A percentile compares a stretch with the other conserved stretches of the same genome.
Conservation (phyloP, 441 rosid genomes). For the Erodium moschatum region DNA sequence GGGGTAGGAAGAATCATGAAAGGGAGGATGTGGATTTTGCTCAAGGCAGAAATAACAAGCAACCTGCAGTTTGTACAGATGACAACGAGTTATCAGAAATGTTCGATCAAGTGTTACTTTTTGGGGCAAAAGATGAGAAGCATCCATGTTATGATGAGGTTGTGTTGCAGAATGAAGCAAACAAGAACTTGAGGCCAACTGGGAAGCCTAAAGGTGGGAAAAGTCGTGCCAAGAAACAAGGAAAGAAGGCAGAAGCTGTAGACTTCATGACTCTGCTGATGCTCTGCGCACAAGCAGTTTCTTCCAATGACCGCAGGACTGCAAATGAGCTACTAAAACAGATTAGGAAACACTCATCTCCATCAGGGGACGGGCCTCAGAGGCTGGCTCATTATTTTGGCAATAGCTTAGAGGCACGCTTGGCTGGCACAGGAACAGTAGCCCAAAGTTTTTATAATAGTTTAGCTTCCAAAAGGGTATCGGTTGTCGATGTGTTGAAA, state of each 20-base stretch:
- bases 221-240: slow-evolving; percentile 25
- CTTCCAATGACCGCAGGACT: too few relatives aligned
- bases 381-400: too few relatives aligned
- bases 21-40: slow-evolving; percentile 36
- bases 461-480: too few relatives aligned
- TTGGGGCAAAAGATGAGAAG: slow-evolving; percentile 16
- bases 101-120: slow-evolving; percentile 60
- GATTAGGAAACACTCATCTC: too few relatives aligned
- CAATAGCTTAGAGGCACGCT: too few relatives aligned
- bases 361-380: too few relatives aligned
- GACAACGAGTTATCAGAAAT: slow-evolving; percentile 38
- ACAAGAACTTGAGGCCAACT: slow-evolving; percentile 19
- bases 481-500: too few relatives aligned
- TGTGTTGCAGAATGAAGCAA: slow-evolving; percentile 14
- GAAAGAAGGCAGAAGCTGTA: slow-evolving; percentile 43
- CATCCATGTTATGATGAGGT: slow-evolving; percentile 16
- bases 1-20: slow-evolving; percentile 45
- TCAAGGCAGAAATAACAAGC: slow-evolving; percentile 53
- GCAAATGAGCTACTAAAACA: too few relatives aligned
- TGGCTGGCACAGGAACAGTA: too few relatives aligned
- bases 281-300: slow-evolving; percentile 56
- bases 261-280: slow-evolving; percentile 55
- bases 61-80: slow-evolving; percentile 35
- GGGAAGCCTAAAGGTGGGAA: slow-evolving; percentile 26
- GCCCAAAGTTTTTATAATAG: too few relatives aligned